phyloP scores from a whole-genome alignment of 495 filamentous ascomycete species.

The Hyphodiscus hymeniophilus region DNA sequence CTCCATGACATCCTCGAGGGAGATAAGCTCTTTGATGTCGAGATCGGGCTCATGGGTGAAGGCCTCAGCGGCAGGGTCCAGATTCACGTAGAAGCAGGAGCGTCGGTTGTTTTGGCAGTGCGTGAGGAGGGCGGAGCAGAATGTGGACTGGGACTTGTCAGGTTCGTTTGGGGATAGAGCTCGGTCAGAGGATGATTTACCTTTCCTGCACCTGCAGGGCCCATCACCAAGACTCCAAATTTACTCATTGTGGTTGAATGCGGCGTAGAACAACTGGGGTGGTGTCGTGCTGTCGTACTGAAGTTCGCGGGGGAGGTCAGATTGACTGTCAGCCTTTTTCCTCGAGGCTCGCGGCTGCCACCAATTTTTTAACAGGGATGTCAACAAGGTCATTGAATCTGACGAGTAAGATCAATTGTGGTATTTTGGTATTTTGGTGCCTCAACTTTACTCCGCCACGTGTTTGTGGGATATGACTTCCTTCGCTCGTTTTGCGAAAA shows the following conservation, averaged over 20 bases:
- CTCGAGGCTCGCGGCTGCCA: slow-evolving; percentile 1
- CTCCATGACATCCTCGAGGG: slow-evolving; percentile 96
- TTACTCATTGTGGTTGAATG: slow-evolving; percentile 85
- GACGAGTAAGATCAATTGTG: too few relatives aligned
- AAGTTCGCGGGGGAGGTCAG: slow-evolving; percentile 5
- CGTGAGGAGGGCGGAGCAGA: slow-evolving; percentile 86
- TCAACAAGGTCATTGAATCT: not conserved
- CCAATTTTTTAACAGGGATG: not conserved
- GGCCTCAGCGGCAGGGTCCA: slow-evolving; percentile 90
- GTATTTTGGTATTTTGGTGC: too few relatives aligned
- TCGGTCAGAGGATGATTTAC: slow-evolving; percentile 39
- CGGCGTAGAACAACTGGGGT: slow-evolving; percentile 1
- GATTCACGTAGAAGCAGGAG: slow-evolving; percentile 90
- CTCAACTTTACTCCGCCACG: not conserved
- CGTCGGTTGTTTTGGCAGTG: slow-evolving; percentile 83
- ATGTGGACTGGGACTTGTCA: slow-evolving; percentile 58
- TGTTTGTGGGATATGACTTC: not conserved
- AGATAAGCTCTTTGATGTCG: slow-evolving; percentile 95
- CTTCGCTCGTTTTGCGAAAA: too few relatives aligned
- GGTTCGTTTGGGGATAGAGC: not conserved
- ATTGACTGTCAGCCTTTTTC: slow-evolving; percentile 17
- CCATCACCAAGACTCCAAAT: slow-evolving; percentile 90
- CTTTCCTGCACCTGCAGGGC: slow-evolving; percentile 84
- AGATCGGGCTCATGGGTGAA: slow-evolving; percentile 90
- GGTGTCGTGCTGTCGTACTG: not conserved